These are phyloP conservation scores for Letharia lupina DNA, from an alignment of 495 filamentous ascomycete genomes.

Conservation along the genomic window DNA sequence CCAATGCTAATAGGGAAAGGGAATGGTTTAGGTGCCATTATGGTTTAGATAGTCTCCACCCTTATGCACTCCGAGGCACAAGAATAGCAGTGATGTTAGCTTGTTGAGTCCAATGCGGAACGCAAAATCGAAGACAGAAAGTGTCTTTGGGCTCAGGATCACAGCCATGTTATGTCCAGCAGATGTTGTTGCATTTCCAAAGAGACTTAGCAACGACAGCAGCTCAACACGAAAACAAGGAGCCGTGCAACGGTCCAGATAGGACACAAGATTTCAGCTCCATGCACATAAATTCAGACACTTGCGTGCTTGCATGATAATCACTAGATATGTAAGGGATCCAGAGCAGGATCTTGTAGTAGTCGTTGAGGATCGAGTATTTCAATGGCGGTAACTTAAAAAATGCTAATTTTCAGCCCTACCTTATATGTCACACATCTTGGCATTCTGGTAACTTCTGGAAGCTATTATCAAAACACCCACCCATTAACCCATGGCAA, in stretches of 20 bases:
- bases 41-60: background rate
- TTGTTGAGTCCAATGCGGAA: background rate
- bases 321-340: too few species aligned
- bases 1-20: conserved; percentile 44
- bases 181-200: background rate
- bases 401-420: conserved; percentile 3
- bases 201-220: background rate
- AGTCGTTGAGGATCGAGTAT: background rate
- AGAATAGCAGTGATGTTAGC: background rate
- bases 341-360: too few species aligned
- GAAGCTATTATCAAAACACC: conserved; percentile 9
- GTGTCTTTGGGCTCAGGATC: background rate
- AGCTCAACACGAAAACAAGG: background rate
- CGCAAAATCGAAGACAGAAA: background rate
- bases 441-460: conserved; percentile 16
- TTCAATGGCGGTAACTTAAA: background rate
- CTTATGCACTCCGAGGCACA: background rate
- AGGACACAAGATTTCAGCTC: background rate
- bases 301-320: too few species aligned
- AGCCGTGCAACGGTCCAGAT: background rate
- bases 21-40: conserved; percentile 33
- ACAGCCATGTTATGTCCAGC: background rate
- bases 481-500: conserved; percentile 10
- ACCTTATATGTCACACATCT: background rate
- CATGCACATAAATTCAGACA: background rate